These are phyloP conservation scores for Huntiella omanensis DNA, from an alignment of 2,329 filamentous ascomycete species.

Conservation along the genomic window DNA sequence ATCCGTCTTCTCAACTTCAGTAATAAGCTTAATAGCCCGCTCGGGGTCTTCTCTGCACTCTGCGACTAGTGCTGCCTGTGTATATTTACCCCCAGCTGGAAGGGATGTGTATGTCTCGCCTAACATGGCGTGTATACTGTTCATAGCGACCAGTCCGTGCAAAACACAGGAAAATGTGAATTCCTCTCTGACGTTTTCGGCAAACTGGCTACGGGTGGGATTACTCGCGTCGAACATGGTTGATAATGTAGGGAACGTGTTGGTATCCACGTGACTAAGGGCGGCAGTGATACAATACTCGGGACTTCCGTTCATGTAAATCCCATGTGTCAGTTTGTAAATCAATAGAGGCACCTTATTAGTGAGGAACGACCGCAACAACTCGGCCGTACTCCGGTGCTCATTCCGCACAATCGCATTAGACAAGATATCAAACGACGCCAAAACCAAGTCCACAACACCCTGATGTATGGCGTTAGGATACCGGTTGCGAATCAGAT, in stretches of 20 bases:
- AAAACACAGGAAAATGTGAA: constrained; percentile 84
- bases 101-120: constrained; percentile 70
- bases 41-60: constrained; percentile 63
- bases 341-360: constrained; percentile 41
- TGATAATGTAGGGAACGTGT: constrained; percentile 45
- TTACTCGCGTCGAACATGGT: constrained; percentile 38
- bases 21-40: constrained; percentile 54
- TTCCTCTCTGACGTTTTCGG: constrained; percentile 43
- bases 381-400: constrained; percentile 39
- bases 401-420: constrained; percentile 60
- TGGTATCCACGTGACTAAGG: constrained; percentile 64
- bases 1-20: constrained; percentile 74
- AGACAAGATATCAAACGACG: constrained; percentile 75
- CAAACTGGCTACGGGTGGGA: constrained; percentile 33
- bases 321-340: constrained; percentile 36
- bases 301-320: constrained; percentile 54
- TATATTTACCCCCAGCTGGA: constrained; percentile 53
- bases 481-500: constrained; percentile 70
- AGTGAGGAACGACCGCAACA: constrained; percentile 73
- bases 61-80: constrained; percentile 58
- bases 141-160: constrained; percentile 64
- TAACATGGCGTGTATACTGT: constrained; percentile 59
- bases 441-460: constrained; percentile 65
- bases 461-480: constrained; percentile 62
- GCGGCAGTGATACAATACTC: constrained; percentile 55